Percentiles rank a stretch among this genome's conserved stretches.
These are phyloP conservation scores for Wickerhamomyces canadensis DNA, from an alignment of 805 yeast genomes.

Conservation along the genomic window DNA sequence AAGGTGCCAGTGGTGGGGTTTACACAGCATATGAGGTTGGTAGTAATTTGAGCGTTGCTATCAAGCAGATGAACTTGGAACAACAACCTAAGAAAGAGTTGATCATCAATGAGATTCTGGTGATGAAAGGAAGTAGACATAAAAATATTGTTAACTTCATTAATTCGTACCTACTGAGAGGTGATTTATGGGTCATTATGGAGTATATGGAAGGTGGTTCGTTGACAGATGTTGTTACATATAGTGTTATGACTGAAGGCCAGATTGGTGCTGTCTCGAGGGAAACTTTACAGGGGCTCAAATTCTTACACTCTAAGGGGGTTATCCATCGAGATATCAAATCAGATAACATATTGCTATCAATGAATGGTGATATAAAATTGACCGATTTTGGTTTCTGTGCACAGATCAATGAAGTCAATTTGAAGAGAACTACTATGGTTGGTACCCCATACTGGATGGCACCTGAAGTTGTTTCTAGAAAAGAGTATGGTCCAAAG, in stretches of 20 bases:
- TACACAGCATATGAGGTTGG: constrained; percentile 73
- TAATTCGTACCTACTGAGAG: constrained; percentile 72
- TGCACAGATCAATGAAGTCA: constrained; percentile 81
- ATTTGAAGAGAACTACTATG: constrained; percentile 91
- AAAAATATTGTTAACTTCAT: constrained; percentile 91
- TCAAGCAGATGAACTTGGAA: constrained; percentile 92
- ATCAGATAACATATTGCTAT: constrained; percentile 84
- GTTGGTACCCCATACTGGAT: constrained; percentile 99
- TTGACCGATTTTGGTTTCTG: constrained; percentile 96
- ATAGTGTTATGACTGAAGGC: constrained; percentile 81
- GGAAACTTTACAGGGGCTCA: constrained; percentile 82
- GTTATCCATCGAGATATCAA: constrained; percentile 95
- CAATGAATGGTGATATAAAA: constrained; percentile 83
- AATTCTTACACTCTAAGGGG: constrained; percentile 84
- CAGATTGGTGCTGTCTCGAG: constrained; percentile 94
- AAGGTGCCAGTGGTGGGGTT: constrained; percentile 98
- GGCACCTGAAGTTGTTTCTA: constrained; percentile 98
- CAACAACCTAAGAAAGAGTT: constrained; percentile 94
- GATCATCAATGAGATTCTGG: constrained; percentile 90
- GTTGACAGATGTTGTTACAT: constrained; percentile 90
- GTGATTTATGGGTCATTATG: constrained; percentile 95
- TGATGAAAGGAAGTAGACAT: constrained; percentile 90
- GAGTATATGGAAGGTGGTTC: constrained; percentile 99
- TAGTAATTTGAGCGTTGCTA: constrained; percentile 67
- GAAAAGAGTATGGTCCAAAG: constrained; percentile 93